Evolutionary conservation across 1,284 basidiomycete genomes (phyloP).

Genomic region (Kwoniella shivajii): DNA sequence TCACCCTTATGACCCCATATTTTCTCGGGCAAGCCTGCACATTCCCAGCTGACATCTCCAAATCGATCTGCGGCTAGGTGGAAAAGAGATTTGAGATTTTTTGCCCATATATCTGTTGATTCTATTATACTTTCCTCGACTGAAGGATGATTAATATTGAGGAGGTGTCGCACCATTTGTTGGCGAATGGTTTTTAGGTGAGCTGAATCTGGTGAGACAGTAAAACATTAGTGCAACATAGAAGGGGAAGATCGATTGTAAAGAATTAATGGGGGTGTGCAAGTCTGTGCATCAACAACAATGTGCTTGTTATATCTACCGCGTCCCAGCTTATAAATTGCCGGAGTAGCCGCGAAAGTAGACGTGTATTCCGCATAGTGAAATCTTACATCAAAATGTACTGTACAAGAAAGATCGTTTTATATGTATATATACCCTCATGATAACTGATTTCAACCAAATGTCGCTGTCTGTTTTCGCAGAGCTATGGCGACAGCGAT

Average conservation of each 20-base stretch:
- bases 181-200: background rate
- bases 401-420: too few relatives aligned
- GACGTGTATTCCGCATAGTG: too few relatives aligned
- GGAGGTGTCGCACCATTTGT: background rate
- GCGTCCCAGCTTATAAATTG: too few relatives aligned
- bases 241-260: background rate
- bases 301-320: too few relatives aligned
- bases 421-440: background rate
- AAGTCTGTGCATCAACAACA: too few relatives aligned
- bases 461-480: background rate
- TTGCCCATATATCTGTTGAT: conserved; percentile 65
- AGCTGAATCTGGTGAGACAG: background rate
- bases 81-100: conserved; percentile 73
- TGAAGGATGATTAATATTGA: conserved; percentile 8
- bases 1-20: conserved; percentile 53
- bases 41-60: conserved; percentile 90
- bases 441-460: background rate
- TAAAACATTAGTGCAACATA: background rate
- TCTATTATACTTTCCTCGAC: conserved; percentile 38
- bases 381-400: too few relatives aligned
- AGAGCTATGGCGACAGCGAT: too few relatives aligned
- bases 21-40: conserved; percentile 55
- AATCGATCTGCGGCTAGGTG: conserved; percentile 78
- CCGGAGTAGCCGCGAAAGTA: too few relatives aligned
- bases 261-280: background rate